Conservation (phyloP, 2,329 filamentous ascomycete genomes). For the Clarireedia sp. region DNA sequence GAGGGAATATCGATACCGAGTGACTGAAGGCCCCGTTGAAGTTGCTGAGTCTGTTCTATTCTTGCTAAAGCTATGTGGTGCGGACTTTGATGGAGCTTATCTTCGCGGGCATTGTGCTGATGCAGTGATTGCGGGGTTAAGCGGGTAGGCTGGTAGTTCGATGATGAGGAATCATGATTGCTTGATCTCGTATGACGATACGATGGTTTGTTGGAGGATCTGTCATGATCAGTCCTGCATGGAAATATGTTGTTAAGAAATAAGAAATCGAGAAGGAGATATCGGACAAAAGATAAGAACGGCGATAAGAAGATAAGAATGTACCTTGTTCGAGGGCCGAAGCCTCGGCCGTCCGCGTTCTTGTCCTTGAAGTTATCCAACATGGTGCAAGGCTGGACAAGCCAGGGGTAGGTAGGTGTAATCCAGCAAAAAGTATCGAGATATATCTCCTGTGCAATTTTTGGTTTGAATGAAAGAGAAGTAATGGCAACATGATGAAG, state of each 20-base stretch:
- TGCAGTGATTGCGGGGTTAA: neutral
- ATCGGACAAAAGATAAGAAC: neutral
- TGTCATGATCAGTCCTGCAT: neutral
- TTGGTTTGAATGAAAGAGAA: no score
- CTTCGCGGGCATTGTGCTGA: neutral
- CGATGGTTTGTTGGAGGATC: neutral
- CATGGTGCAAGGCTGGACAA: neutral
- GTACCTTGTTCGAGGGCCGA: no score
- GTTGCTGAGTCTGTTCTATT: neutral
- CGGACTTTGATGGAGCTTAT: neutral
- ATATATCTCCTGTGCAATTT: no score
- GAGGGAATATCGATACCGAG: slow-evolving; percentile 1
- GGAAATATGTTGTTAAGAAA: neutral
- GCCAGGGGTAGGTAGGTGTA: neutral
- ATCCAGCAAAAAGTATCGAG: neutral
- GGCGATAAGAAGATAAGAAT: neutral
- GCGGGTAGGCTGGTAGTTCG: neutral
- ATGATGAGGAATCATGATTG: neutral
- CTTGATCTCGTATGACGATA: neutral
- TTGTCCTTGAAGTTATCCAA: no score
- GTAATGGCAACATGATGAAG: no score
- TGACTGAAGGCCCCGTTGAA: neutral
- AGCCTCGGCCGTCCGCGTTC: no score
- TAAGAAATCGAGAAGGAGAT: neutral
- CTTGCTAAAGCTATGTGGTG: neutral